phyloP scores from a whole-genome alignment of 108 stramenopile species.

The Seminavis robusta region DNA sequence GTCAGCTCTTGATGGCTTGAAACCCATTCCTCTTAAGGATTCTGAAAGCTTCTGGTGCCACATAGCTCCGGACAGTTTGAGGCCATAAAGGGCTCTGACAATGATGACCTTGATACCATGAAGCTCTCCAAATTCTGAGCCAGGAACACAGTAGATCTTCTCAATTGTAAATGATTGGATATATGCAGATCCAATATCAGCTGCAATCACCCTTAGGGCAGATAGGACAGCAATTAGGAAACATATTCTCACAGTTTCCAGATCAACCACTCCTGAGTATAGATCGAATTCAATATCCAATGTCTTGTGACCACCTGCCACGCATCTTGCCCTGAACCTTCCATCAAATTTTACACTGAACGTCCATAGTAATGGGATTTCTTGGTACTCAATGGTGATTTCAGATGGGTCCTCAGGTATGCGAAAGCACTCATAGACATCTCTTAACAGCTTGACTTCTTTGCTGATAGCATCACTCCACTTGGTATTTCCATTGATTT shows the following conservation, averaged over 20 bases:
- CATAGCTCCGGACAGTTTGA: conserved; percentile 2
- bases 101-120: conserved; percentile 3
- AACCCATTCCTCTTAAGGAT: background rate
- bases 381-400: conserved; percentile 7
- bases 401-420: conserved; percentile 3
- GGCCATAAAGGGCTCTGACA: conserved; percentile 14
- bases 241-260: conserved; percentile 40
- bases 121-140: conserved; percentile 13
- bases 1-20: conserved; percentile 7
- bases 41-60: conserved; percentile 8
- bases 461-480: conserved; percentile 21
- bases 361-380: conserved; percentile 12
- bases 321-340: conserved; percentile 9
- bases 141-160: conserved; percentile 21
- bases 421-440: conserved; percentile 27
- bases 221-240: conserved; percentile 31
- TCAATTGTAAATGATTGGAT: conserved; percentile 17
- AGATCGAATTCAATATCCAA: conserved; percentile 16
- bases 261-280: conserved; percentile 44
- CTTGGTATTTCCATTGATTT: conserved; percentile 37
- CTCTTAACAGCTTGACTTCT: conserved; percentile 38
- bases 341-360: conserved; percentile 26
- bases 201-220: conserved; percentile 19
- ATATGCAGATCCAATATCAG: conserved; percentile 19
- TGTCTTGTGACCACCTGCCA: conserved; percentile 22